Base-by-base conservation (phyloP, 176 grass and related monocot species). In the Paspalum notatum region DNA sequence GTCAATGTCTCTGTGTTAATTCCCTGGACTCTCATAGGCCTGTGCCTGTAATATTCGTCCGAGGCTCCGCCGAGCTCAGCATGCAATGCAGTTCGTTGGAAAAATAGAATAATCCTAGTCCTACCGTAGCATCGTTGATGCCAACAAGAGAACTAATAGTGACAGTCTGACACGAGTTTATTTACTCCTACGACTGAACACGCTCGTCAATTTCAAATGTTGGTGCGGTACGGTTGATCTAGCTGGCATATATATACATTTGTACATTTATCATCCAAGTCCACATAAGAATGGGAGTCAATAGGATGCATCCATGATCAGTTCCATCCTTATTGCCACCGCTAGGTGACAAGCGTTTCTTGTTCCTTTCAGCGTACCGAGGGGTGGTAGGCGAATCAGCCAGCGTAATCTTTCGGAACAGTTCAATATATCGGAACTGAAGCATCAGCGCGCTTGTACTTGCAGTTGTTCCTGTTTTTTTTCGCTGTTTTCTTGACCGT, bases 81-180 rank as follows among this genome's bases (percentile, higher is more conserved):
- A 32, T 32, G 32, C 32, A 32, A 70, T 62, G 51, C 62, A 27
- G 32, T 41, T 27, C n/a, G 41, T 26, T 45, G 59, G 27, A 43
- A 70, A 27, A 70, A 27, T 38, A 53, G 47, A 75, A 56, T 57
- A 65, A 22, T 3, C 1, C 2, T 3, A 16, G 11, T 13, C 1
- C 32, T 32, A 2, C 32, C 3, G 32, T 32, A 9, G 7, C 0
- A 11, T 41, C 24, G 6, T 10, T 63, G 39, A 71, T 77, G 18
- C 38, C 54, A 71, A 63, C 72, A 46, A 38, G 37, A 7, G 55
- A 87, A 55, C 72, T 70, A 41, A 62, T 60, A 26, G 26, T 13
- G 64, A 9, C 79, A 61, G 66, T 47, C 43, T 24, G 56, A 21
- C 82, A 60, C 25, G 9, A 22, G 41, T 49, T 77, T 61, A 24